phyloP scores from a whole-genome alignment of 192 early-diverging fungal genomes.

The Linderina pennispora region DNA sequence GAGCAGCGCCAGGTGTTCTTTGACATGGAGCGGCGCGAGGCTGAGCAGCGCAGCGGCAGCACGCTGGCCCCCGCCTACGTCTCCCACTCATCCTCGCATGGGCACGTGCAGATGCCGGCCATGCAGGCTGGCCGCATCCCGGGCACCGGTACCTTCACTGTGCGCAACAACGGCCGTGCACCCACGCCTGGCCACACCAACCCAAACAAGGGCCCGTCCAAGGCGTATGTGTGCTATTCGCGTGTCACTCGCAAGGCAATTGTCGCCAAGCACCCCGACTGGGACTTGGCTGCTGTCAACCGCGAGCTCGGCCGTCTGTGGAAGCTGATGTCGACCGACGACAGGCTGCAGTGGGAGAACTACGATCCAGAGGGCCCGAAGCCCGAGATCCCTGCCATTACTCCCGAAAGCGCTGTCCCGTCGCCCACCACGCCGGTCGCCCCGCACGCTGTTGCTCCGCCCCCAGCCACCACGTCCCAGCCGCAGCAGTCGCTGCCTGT shows the following conservation, averaged over 20 bases:
- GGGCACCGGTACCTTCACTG: background rate
- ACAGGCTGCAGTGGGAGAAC: constrained; percentile 33
- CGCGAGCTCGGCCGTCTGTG: constrained; percentile 46
- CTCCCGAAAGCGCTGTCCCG: background rate
- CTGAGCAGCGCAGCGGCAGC: constrained; percentile 15
- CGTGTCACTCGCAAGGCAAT: constrained; percentile 33
- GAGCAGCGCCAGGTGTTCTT: constrained; percentile 30
- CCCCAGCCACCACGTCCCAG: constrained; percentile 7
- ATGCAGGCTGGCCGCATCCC: background rate
- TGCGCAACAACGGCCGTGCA: constrained; percentile 5
- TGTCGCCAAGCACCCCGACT: constrained; percentile 28
- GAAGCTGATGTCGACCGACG: constrained; percentile 29
- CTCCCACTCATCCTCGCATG: too few species aligned
- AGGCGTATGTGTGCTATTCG: constrained; percentile 42
- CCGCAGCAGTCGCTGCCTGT: constrained; percentile 20
- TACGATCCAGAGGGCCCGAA: too few species aligned
- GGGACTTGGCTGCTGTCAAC: constrained; percentile 44
- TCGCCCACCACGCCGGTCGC: background rate
- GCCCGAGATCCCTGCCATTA: too few species aligned
- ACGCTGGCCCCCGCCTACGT: background rate
- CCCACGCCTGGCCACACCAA: constrained; percentile 11
- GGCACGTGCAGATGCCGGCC: background rate
- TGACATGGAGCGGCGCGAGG: constrained; percentile 32
- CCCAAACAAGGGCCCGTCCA: constrained; percentile 45
- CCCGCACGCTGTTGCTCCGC: background rate